Base-by-base conservation (phyloP, 2,329 filamentous ascomycete genomes). In the Sporothrix mexicana region DNA sequence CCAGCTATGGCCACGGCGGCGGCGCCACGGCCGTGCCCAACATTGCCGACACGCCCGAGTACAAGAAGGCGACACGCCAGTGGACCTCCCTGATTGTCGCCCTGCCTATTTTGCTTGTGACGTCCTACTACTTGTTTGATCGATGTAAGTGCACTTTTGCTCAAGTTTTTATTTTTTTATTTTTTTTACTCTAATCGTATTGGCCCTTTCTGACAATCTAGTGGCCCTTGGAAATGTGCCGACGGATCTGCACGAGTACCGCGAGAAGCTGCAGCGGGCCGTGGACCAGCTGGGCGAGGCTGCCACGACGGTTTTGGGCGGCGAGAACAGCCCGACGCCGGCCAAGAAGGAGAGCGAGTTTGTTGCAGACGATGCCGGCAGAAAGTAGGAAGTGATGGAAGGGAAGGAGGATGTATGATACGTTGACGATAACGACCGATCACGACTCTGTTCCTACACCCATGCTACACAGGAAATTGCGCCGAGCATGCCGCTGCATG, bases 121-220 rank as follows among this genome's bases (percentile, higher is more conserved):
- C 85, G 36, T 88, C 87, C 25, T 89, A 87, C 74, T 84, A 83
- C 69, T 77, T 89, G 2, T 88, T 85, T 78, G 83, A 88, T 62
- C 80, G 85, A 79, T 77, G 85, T 86, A 73, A 80, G 85, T 82
- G 49, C 36, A 23, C 13, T 36, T 30, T 36, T 30, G 2, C 49
- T 72, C 13, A 36, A 6, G 30, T 36, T 36, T 36, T 36, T 10
- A 30, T 55, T 20, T 12, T 41, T n/a, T n/a, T n/a, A n/a, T n/a
- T n/a, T n/a, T n/a, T n/a, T n/a, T n/a, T n/a, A n/a, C n/a, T n/a
- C n/a, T n/a, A n/a, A 36, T 36, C 30, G 13, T 23, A 5, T 2
- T 69, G 69, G 15, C 4, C 36, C 5, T 0, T 49, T 15, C 66
- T 72, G 17, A 74, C 72, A 10, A 17, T 25, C 12, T 15, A 76